These are phyloP conservation scores for Pseudopyricularia javanii DNA, from an alignment of 2,329 filamentous ascomycete species.

Conservation along the genomic window DNA sequence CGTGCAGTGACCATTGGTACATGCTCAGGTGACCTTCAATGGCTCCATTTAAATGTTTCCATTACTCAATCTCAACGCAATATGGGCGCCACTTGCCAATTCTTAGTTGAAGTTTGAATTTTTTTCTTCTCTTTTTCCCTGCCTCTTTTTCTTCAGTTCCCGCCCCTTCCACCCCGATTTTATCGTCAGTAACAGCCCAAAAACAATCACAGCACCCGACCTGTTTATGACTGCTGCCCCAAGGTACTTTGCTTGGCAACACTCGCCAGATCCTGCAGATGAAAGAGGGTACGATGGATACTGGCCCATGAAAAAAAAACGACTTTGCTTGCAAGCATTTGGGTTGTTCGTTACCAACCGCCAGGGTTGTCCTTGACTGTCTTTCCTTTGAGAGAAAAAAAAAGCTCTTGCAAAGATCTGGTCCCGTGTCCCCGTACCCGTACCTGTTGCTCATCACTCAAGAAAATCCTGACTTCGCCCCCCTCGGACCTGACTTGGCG, in stretches of 20 bases:
- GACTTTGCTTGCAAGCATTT: not conserved
- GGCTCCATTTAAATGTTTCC: conserved; percentile 28
- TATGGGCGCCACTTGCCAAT: not conserved
- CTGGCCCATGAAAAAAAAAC: not conserved
- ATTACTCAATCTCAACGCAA: conserved; percentile 30
- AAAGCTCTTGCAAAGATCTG: too few species aligned
- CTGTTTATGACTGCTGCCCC: not conserved
- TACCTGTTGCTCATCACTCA: too few species aligned
- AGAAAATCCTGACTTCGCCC: too few species aligned
- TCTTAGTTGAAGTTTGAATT: not conserved
- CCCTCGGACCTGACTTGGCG: too few species aligned
- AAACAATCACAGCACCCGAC: too few species aligned
- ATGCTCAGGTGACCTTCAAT: conserved; percentile 16
- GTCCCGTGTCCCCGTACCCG: too few species aligned
- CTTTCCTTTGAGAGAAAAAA: too few species aligned
- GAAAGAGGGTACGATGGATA: not conserved
- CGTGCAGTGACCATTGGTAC: not conserved
- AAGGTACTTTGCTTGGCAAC: not conserved
- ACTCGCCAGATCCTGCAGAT: not conserved
- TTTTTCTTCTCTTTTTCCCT: not conserved
- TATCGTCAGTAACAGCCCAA: not conserved
- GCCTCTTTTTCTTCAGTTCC: not conserved
- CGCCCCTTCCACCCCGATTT: not conserved
- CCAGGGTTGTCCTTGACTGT: too few species aligned
- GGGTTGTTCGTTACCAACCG: not conserved